Evolutionary conservation across 306 rosid species (phyloP), one percentile per base, ranked within the genome.

Genomic region (Ormosia semicastrata): DNA sequence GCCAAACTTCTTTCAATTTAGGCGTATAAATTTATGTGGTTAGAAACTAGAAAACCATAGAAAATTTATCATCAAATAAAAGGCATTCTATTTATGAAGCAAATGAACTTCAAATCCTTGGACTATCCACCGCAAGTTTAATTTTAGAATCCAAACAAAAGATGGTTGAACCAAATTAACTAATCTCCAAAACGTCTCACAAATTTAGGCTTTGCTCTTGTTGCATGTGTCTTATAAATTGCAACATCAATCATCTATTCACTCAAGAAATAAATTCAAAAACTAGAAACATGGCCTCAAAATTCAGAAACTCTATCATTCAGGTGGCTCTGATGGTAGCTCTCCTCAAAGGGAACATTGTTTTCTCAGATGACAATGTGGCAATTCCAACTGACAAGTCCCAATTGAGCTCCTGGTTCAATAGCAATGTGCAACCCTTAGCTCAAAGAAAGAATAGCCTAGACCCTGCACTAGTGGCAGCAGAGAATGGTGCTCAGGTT

Each of bases 321-420:
- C 54, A 63, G 33, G 76, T 63, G 7, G 71, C 76, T 12, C 32
- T 85, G 58, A 13, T 34, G 33, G 46, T 74, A 29, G 3, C 60
- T 41, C 33, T 85, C 15, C 43, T 71, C 17, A 2, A 62, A 0
- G 34, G 73, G 0, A 24, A 24, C 24, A 24, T 43, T 7, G 85
- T 83, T 39, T 12, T 65, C 18, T 84, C 86, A 0, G 75, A 79
- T 41, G 89, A 79, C 46, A 69, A 3, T 0, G 6, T 6, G 2
- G 81, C 56, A 2, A 5, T 88, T 17, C 93, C 93, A 0, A 58
- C 72, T 0, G 69, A 72, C 5, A 85, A 69, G 9, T 7, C 81
- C 0, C 78, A 83, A 50, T 0, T 92, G 15, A 3, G 17, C 6
- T 6, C 24, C 0, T 90, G 97, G 97, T 91, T 88, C 72, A 24